Conservation (phyloP, 345 rosid species). For the Eucalyptus cloeziana region DNA sequence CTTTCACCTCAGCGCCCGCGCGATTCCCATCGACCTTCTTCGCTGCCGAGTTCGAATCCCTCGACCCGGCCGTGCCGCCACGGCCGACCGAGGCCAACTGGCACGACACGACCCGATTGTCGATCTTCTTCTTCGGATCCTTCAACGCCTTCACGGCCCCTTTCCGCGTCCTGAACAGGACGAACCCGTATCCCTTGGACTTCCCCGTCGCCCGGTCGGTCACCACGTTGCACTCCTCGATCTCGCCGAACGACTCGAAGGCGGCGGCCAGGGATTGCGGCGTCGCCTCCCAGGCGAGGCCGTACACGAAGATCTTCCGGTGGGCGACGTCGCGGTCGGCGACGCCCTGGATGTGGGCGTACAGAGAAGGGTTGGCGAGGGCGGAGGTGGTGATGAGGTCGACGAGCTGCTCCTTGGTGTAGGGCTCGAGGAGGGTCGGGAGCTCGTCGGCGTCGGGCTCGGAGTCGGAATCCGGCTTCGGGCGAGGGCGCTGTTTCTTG, state of each 20-base stretch:
- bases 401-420: conserved; percentile 52
- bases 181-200: conserved; percentile 8
- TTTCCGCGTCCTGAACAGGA: conserved; percentile 1
- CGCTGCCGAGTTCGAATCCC: conserved; percentile 9
- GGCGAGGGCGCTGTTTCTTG: not conserved
- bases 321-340: conserved; percentile 59
- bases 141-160: conserved; percentile 3
- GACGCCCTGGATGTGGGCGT: conserved; percentile 29
- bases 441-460: conserved; percentile 30
- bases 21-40: conserved; percentile 10
- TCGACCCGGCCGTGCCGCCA: conserved; percentile 15
- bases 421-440: conserved; percentile 38
- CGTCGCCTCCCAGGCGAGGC: conserved; percentile 73
- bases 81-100: conserved; percentile 44
- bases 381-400: conserved; percentile 43
- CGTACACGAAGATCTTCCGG: conserved; percentile 74
- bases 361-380: conserved; percentile 26
- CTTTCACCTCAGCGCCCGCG: conserved; percentile 12
- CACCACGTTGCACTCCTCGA: conserved; percentile 34
- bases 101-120: conserved; percentile 45
- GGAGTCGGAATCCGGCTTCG: not conserved
- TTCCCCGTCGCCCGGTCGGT: conserved; percentile 5
- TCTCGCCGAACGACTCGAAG: conserved; percentile 54
- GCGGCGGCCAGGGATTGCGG: conserved; percentile 38
- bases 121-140: conserved; percentile 30